Evolutionary conservation across 2,329 filamentous ascomycete species (phyloP), one percentile per base, ranked within the genome.

Genomic region (Paecilomyces niveus): DNA sequence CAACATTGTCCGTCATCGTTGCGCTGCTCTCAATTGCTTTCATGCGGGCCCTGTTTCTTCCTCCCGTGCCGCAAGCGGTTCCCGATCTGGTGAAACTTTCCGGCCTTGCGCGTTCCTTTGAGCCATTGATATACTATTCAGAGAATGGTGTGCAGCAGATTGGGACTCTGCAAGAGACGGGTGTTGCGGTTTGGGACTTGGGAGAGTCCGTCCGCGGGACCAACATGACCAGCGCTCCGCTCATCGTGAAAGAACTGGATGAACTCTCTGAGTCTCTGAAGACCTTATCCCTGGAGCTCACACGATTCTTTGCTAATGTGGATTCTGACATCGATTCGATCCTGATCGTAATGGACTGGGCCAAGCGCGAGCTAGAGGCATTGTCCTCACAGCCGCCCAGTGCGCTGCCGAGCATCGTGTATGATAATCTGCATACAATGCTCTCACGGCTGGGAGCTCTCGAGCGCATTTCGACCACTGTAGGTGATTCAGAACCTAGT

Each of bases 321-420:
- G 91, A 97, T 67, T 90, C 91, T 26, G 93, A 97, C 68, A 89
- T 97, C 66, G 93, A 97, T 71, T 88, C 89, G 60, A 96, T 97
- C 64, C 82, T 97, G 35, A 88, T 94, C 61, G 91, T 95, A 55
- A 97, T 97, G 92, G 91, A 96, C 70, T 97, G 93, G 93, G 90
- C 91, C 13, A 89, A 89, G 69, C 86, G 92, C 63, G 92, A 97
- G 72, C 84, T 97, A 13, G 81, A 86, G 60, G 86, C 86, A 53
- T 78, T 94, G 58, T 83, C 85, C 61, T 80, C 80, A 22, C 77
- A 83, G 21, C 84, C 86, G 6, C 81, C 83, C 0, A 84, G 83
- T 51, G 82, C 85, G 1, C 76, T 95, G 22, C 84, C 87, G 18
- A 85, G 85, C 11, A 72, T 76, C n/a, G 84, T 89, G 51, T 91